These are phyloP conservation scores for Penicillium italicum DNA, from an alignment of 2,329 filamentous ascomycete species.

Conservation along the genomic window DNA sequence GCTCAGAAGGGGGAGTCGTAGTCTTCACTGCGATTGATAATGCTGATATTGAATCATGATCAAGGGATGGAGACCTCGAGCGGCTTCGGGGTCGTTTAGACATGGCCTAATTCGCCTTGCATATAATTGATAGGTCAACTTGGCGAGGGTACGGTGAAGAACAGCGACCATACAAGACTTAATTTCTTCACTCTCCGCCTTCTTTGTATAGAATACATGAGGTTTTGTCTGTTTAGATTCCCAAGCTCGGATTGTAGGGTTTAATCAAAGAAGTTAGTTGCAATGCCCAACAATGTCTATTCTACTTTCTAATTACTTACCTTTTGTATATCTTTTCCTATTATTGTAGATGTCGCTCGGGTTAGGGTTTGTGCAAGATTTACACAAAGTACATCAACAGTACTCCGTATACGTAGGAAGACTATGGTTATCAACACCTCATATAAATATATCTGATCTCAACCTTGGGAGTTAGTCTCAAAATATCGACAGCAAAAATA, in stretches of 20 bases:
- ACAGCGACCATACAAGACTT: constrained; percentile 2
- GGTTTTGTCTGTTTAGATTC: not conserved
- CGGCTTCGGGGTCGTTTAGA: constrained; percentile 58
- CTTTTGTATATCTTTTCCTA: not conserved
- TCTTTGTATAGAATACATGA: not conserved
- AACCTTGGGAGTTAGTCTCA: not conserved
- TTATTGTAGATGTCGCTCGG: not conserved
- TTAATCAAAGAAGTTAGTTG: not conserved
- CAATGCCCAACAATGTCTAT: not conserved
- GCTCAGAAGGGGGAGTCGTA: constrained; percentile 18
- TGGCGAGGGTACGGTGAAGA: constrained; percentile 9
- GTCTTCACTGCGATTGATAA: constrained; percentile 28
- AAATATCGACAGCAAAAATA: not conserved
- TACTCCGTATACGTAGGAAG: not conserved
- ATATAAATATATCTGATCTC: not conserved
- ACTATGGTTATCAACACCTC: not conserved
- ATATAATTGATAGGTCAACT: constrained; percentile 24
- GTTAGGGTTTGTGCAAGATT: not conserved
- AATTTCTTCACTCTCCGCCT: not conserved
- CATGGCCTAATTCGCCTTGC: constrained; percentile 43
- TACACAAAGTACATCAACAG: too few relatives aligned
- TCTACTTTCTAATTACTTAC: not conserved
- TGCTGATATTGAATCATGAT: constrained; percentile 22
- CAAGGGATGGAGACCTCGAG: constrained; percentile 44
- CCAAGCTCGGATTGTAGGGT: not conserved